Conservation (phyloP, 768 basidiomycete genomes). For the Panus rudis region DNA sequence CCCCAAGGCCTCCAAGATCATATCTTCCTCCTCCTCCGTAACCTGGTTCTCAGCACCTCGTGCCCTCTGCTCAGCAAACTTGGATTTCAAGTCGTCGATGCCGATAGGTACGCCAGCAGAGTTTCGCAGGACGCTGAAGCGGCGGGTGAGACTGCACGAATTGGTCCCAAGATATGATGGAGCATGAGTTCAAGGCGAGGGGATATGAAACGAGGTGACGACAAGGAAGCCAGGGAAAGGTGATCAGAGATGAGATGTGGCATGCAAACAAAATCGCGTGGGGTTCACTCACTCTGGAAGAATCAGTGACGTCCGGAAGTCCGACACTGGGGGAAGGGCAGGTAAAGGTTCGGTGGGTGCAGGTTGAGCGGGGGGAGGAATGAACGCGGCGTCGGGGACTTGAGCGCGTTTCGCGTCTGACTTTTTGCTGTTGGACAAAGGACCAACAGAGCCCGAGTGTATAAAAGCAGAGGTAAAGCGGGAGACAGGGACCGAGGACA, state of each 20-base stretch:
- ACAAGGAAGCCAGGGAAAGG: conserved; percentile 10
- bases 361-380: conserved; percentile 14
- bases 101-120: conserved; percentile 59
- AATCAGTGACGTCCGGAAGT: conserved; percentile 84
- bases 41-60: conserved; percentile 62
- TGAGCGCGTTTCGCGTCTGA: conserved; percentile 59
- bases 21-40: conserved; percentile 78
- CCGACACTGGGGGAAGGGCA: conserved; percentile 58
- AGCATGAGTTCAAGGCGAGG: conserved; percentile 10
- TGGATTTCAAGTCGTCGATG: conserved; percentile 55
- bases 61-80: conserved; percentile 71
- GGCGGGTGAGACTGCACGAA: conserved; percentile 61
- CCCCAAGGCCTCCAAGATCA: conserved; percentile 71
- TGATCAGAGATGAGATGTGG: conserved; percentile 1
- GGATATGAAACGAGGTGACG: too few relatives aligned
- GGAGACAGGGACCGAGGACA: conserved; percentile 6
- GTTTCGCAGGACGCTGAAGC: conserved; percentile 73
- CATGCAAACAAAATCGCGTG: conserved; percentile 9
- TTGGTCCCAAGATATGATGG: too few relatives aligned
- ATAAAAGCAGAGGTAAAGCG: conserved; percentile 12
- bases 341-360: conserved; percentile 34
- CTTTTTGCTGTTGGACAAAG: conserved; percentile 52
- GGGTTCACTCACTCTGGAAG: conserved; percentile 65
- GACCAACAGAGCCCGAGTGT: conserved; percentile 13
- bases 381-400: conserved; percentile 25